phyloP scores from a whole-genome alignment of 2,329 filamentous ascomycete genomes.

The Colletotrichum zoysiae region DNA sequence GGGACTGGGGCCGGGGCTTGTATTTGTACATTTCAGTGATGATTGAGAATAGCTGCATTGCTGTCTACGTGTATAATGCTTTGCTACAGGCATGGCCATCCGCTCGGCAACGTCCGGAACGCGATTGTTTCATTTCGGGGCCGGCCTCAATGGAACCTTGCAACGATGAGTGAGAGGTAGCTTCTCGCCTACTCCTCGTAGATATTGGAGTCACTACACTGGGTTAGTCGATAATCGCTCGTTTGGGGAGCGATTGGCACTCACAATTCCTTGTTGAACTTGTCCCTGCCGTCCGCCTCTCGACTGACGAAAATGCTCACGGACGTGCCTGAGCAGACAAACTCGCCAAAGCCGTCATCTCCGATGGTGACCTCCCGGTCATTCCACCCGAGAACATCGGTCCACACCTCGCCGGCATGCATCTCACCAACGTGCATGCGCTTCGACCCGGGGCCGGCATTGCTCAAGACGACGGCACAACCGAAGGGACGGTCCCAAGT shows the following conservation, averaged over 20 bases:
- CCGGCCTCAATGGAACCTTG: background rate
- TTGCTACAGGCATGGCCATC: background rate
- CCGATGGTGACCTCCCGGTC: constrained; percentile 70
- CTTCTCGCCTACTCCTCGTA: constrained; percentile 43
- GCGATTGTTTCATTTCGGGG: no score
- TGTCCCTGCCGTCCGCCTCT: constrained; percentile 63
- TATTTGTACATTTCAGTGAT: background rate
- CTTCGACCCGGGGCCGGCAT: constrained; percentile 63
- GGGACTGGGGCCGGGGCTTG: background rate
- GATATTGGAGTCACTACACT: constrained; percentile 47
- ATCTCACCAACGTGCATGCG: constrained; percentile 73
- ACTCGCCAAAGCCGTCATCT: constrained; percentile 69
- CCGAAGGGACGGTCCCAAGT: constrained; percentile 61
- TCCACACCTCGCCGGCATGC: constrained; percentile 73
- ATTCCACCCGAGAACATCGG: constrained; percentile 71
- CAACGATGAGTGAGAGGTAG: background rate
- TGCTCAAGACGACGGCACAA: constrained; percentile 70
- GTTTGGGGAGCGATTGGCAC: constrained; percentile 26
- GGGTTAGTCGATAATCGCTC: constrained; percentile 4
- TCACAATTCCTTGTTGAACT: constrained; percentile 58
- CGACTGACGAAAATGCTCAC: constrained; percentile 72
- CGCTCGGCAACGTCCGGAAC: background rate
- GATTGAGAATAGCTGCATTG: background rate
- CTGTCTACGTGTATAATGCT: background rate
- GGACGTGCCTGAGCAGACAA: constrained; percentile 66